Evolutionary conservation across 2,329 filamentous ascomycete genomes (phyloP), one percentile per base, ranked within the genome.

Genomic region (Chrysoporthe cubensis): DNA sequence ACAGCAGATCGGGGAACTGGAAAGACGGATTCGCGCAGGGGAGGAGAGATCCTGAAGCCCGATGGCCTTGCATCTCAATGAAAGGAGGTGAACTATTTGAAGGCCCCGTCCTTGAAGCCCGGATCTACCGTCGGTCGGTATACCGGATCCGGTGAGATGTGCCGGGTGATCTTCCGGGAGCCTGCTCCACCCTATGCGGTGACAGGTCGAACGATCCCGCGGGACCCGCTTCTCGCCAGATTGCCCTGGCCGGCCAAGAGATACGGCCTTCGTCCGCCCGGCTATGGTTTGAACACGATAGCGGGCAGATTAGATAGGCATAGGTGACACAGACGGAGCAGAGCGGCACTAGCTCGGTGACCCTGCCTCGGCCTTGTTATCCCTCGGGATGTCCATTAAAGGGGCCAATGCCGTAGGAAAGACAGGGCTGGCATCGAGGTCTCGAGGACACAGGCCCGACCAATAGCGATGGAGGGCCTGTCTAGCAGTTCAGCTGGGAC

Each of bases 201-300:
- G 50, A 43, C 50, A 44, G 18, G 62, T 34, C 62, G n/a, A 64
- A 37, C 44, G 40, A 14, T 26, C 62, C 61, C 62, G 62, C 62
- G 62, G 62, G 50, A n/a, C n/a, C 62, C 62, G 62, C 48, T 57
- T 34, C 40, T 57, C 46, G 26, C 43, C 48, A 26, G 1, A 43
- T 44, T 43, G 18, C 32, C 37, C 37, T 32, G 50, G 21, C 48
- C 21, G 50, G 50, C 50, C 26, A 13, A 34, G 9, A 14, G 21
- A 34, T 54, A 7, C 6, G 8, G 16, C 11, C 11, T 32, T 4
- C n/a, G 9, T 13, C 26, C n/a, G 4, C 37, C 37, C 37, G 37
- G 37, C 37, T 4, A 40, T 9, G 37, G 37, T 40, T 9, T 40
- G 37, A 40, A 40, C 37, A 40, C 9, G 37, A 40, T 40, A 40